Conservation (phyloP, 2,329 filamentous ascomycete genomes). For the Trichoderma sp. region DNA sequence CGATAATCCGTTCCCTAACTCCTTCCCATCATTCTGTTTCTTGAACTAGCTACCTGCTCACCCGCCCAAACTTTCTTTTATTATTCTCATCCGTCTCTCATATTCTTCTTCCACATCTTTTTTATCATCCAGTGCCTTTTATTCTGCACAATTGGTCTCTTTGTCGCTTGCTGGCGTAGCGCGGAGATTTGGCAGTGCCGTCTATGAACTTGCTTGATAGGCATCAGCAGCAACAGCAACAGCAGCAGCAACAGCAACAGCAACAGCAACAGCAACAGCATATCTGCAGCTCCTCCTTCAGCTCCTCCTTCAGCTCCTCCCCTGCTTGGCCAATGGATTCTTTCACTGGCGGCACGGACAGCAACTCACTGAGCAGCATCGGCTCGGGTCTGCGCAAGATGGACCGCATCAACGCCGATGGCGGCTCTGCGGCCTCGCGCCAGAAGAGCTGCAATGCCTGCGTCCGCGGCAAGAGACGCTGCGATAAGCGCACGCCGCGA, state of each 20-base stretch:
- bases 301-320: neutral
- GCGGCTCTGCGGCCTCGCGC: constrained; percentile 44
- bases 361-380: constrained; percentile 10
- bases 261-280: neutral
- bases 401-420: neutral
- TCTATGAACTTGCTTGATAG: constrained; percentile 14
- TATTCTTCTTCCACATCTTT: neutral
- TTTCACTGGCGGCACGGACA: neutral
- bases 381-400: neutral
- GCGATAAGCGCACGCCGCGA: constrained; percentile 47
- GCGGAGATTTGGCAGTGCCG: neutral
- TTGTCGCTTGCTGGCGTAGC: neutral
- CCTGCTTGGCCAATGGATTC: constrained; percentile 16
- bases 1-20: constrained; percentile 11
- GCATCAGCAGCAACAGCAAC: neutral
- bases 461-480: constrained; percentile 50
- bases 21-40: constrained; percentile 7
- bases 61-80: neutral
- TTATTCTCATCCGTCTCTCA: neutral
- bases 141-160: neutral
- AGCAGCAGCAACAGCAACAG: neutral
- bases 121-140: neutral
- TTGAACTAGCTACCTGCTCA: neutral
- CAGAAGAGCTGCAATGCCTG: constrained; percentile 54
- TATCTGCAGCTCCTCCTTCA: neutral